Evolutionary conservation across 148 eudicot genomes (phyloP), one percentile per base, ranked within the genome.

Genomic region (Spergularia bocconei): DNA sequence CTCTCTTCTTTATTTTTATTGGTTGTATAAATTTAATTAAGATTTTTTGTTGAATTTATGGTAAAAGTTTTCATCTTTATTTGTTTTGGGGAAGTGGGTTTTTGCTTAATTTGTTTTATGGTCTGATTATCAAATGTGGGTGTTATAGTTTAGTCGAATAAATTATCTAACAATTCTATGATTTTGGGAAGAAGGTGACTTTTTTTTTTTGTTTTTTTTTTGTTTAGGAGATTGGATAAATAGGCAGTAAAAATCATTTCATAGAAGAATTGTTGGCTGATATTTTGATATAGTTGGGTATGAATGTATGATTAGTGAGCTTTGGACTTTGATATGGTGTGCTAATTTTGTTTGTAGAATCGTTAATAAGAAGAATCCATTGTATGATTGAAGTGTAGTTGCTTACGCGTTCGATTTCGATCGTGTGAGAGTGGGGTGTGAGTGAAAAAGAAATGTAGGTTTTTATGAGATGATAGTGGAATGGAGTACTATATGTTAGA

Each of bases 41-140:
- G 4, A 4, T 59, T 36, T 38, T 72, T 39, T 25, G 25, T 70
- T 36, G 16, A 51, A 51, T 44, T 67, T 52, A 55, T 69, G 81
- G 36, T 66, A 72, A 21, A 17, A 17, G 52, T 25, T 47, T 44
- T 4, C 39, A 54, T 36, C 13, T 70, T 53, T 20, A 29, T 68
- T 12, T 68, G 29, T 23, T 11, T 21, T 13, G 15, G 50, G 14
- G 59, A 53, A 50, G 9, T 75, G 54, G 36, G 63, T 13, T 75
- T 68, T 58, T 21, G 20, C 20, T 16, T 48, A 17, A 59, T 60
- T 76, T 66, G 9, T n/a, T 51, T 20, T 23, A 10, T 36, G 64
- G 9, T 75, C 23, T 66, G 55, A 44, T 25, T 61, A 25, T 73
- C 9, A 51, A 17, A 11, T 6, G 51, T 39, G 23, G 33, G 67